Evolutionary conservation across 2,329 filamentous ascomycete genomes (phyloP), one percentile per base, ranked within the genome.

Genomic region (Lasiodiplodia gonubiensis): DNA sequence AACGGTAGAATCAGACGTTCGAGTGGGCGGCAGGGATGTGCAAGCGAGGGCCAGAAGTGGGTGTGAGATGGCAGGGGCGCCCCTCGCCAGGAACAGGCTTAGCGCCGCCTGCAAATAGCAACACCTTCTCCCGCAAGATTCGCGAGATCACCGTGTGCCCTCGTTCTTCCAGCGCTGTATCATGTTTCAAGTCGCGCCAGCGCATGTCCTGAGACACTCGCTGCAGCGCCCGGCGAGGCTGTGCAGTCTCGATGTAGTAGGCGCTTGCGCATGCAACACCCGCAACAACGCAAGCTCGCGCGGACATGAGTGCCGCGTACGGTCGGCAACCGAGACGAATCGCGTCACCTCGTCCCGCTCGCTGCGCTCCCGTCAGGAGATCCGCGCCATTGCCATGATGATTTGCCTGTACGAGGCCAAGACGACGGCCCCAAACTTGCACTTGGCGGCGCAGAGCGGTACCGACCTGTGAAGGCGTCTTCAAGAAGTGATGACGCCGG

Each of bases 21-120:
- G 59, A 18, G 55, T 30, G 14, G 55, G 12, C 5, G 8, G 21
- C 7, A 10, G 39, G 57, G 57, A 61, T 42, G 42, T 18, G 57
- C 57, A 61, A 61, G 57, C 39, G 42, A 51, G 57, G 42, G 49
- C 14, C n/a, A 7, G 35, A 23, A 16, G 23, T 7, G 11, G 37
- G 14, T 27, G 37, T 25, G 37, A 27, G 27, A 21, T 48, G 25
- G 57, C 57, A 60, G 57, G 57, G 42, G 39, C 3, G 23, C 23
- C 5, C 27, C 2, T 25, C 42, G 39, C 16, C 57, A 63, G 59
- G 59, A 63, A 63, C 59, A 63, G 59, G 59, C 59, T 14, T 63
- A 63, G 59, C 59, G 46, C 59, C 2, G 27, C 10, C 33, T 21
- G 23, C n/a, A 52, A 63, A 63, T 63, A 63, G 59, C 59, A 63